A percentile compares a stretch with the other conserved stretches of the same genome.
phyloP scores from a whole-genome alignment of 2,329 filamentous ascomycete genomes.

The Venturia oleaginea region DNA sequence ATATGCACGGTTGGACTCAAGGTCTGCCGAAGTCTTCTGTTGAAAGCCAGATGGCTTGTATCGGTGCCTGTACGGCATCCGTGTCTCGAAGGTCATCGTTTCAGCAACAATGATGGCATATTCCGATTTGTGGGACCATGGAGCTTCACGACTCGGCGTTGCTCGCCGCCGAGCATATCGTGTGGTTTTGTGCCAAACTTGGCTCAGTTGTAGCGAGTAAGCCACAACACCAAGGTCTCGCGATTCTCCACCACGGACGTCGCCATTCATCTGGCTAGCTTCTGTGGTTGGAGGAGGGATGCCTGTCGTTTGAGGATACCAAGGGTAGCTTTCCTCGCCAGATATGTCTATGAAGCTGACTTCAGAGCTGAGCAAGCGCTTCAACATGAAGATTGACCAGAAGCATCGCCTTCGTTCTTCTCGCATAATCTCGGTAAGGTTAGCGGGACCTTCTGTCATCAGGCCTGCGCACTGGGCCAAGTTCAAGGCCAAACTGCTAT shows the following conservation, averaged over 20 bases:
- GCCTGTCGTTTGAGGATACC: conserved; percentile 31
- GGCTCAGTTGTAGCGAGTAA: conserved; percentile 38
- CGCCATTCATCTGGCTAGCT: conserved; percentile 19
- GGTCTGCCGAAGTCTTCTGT: conserved; percentile 31
- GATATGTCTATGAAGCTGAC: conserved; percentile 30
- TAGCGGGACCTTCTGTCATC: conserved; percentile 25
- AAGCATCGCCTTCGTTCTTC: conserved; percentile 27
- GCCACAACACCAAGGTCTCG: conserved; percentile 34
- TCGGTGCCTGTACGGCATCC: conserved; percentile 41
- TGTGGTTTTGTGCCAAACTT: conserved; percentile 40
- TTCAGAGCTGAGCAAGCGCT: conserved; percentile 20
- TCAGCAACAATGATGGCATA: conserved; percentile 42
- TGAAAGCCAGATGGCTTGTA: conserved; percentile 42
- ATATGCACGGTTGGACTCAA: conserved; percentile 40
- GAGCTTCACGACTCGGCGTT: conserved; percentile 34
- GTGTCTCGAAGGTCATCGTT: conserved; percentile 45
- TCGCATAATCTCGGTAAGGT: conserved; percentile 16
- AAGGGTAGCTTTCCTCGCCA: conserved; percentile 24
- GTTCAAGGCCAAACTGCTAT: conserved; percentile 38
- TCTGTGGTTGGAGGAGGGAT: conserved; percentile 19
- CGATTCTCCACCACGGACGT: conserved; percentile 14
- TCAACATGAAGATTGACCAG: conserved; percentile 27
- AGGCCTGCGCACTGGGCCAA: conserved; percentile 37
- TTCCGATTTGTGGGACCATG: conserved; percentile 43
- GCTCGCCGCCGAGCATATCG: conserved; percentile 39